These are phyloP conservation scores for Phyllosticta ampelicida DNA, from an alignment of 2,329 filamentous ascomycete genomes.

Conservation along the genomic window DNA sequence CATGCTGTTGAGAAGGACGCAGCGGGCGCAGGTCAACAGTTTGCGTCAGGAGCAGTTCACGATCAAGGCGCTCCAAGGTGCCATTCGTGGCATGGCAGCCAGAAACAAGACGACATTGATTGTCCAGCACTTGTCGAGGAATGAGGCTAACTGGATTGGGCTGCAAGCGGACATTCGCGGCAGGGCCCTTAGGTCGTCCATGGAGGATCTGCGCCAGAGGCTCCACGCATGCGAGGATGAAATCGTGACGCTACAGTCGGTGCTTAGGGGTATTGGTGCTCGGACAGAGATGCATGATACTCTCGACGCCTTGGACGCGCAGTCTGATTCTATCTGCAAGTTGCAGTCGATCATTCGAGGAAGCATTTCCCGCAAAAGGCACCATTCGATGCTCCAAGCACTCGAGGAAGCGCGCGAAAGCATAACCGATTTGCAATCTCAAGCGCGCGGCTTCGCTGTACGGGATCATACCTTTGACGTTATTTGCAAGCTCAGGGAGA, in stretches of 20 bases:
- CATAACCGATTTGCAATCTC: slow-evolving; percentile 55
- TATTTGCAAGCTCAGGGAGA: slow-evolving; percentile 58
- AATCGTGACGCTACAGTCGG: slow-evolving; percentile 3
- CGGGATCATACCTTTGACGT: slow-evolving; percentile 52
- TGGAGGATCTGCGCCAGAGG: slow-evolving; percentile 1
- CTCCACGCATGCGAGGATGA: neutral
- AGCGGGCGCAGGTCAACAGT: slow-evolving; percentile 24
- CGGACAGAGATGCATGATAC: slow-evolving; percentile 10
- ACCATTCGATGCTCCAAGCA: slow-evolving; percentile 36
- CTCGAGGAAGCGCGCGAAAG: slow-evolving; percentile 48
- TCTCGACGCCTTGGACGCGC: slow-evolving; percentile 25
- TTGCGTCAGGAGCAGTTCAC: slow-evolving; percentile 29
- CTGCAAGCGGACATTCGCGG: slow-evolving; percentile 21
- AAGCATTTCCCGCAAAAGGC: slow-evolving; percentile 33
- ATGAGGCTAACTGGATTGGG: slow-evolving; percentile 29
- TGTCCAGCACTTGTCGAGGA: slow-evolving; percentile 31
- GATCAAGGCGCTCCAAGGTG: slow-evolving; percentile 52
- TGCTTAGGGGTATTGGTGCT: slow-evolving; percentile 17
- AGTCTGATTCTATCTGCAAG: slow-evolving; percentile 33
- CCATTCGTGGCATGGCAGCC: slow-evolving; percentile 42
- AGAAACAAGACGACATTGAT: slow-evolving; percentile 31
- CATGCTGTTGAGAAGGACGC: slow-evolving; percentile 27
- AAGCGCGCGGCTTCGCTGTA: slow-evolving; percentile 53
- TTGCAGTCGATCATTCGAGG: slow-evolving; percentile 45
- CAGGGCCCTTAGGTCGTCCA: neutral